Evolutionary conservation across 768 basidiomycete genomes (phyloP), one percentile per base, ranked within the genome.

Genomic region (Boletus fagicola): DNA sequence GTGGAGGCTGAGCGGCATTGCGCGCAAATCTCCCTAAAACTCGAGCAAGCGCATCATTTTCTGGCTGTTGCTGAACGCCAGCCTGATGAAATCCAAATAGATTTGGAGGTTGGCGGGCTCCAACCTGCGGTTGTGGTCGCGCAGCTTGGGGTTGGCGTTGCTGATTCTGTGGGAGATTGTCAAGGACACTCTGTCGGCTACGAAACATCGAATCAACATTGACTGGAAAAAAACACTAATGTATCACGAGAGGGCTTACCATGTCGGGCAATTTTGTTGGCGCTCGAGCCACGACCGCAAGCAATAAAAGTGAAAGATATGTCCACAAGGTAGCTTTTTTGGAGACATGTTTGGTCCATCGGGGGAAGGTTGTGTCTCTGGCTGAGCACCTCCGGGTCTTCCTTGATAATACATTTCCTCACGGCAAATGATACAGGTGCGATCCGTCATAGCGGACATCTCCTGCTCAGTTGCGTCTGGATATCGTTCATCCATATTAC

Each of bases 181-280:
- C 90, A 26, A 92, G 75, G 5, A 93, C 91, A 42, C 85, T 87
- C 44, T 88, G 83, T 52, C 91, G 89, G 68, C 91, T 92, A 55
- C 46, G 35, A 42, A 28, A 51, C 49, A 18, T 24, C 39, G 40
- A 13, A 45, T 58, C 12, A 54, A 50, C 56, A 58, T 53, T 44
- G 36, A 54, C 18, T 42, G 15, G 16, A 2, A 39, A 2, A 39
- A 36, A 65, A 56, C 15, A 39, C 15, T 43, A 24, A 43, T 33
- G 5, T 31, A 16, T 18, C 15, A 45, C 49, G 56, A 55, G 22
- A 35, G 72, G 20, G 11, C 87, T 73, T 49, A 96, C 96, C 96
- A 99, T 42, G 97, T 99, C 2, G 97, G 97, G 71, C 97, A 99
- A 64, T 92, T 98, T 73, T 98, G 97, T 72, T 99, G 97, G 44